Base-by-base conservation (phyloP, 2,329 filamentous ascomycete genomes). In the Sclerotinia sclerotiorum region DNA sequence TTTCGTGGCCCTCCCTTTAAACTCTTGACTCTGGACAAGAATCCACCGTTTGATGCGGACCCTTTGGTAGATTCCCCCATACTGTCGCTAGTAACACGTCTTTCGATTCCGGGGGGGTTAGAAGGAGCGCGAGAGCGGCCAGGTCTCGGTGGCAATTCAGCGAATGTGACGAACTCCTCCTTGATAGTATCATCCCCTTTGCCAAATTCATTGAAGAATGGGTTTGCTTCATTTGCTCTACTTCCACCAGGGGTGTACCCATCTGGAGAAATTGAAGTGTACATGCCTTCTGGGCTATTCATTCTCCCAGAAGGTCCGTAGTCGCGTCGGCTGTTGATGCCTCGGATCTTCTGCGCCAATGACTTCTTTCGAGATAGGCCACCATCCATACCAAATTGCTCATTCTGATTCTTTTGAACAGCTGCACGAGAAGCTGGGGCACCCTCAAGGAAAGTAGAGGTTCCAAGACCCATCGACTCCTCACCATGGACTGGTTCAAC, bases 401-500 rank as follows among this genome's bases (percentile, higher is more conserved):
- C 93, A 44, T 86, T 90, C 75, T 94, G 87, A 62, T 88, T 88
- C 70, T 90, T 88, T 77, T 92, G 87, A 66, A 97, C 92, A 24
- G 90, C 92, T 10, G 88, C 86, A 74, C 88, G 88, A 39, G 94
- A 91, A 39, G 94, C 95, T 19, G 95, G 94, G 1, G 95, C 91
- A 48, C 95, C 95, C 75, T 99, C 95, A 29, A 99, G 81, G 83
- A 98, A 98, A 2, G 95, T 99, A 46, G 93, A 97, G 1, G 94
- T 97, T 65, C 95, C 95, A 10, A 99, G 82, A 13, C 95, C 95
- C 70, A 92, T 82, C 4, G 88, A 90, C 79, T 96, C 89, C 67
- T 94, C 88, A 24, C 94, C 94, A 74, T 98, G 93, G 19, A 98
- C 85, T 58, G 90, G 86, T 68, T 92, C 88, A 58, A 88, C 84